phyloP scores from a whole-genome alignment of 1,284 basidiomycete genomes.

The Salmacisia buchloeana region DNA sequence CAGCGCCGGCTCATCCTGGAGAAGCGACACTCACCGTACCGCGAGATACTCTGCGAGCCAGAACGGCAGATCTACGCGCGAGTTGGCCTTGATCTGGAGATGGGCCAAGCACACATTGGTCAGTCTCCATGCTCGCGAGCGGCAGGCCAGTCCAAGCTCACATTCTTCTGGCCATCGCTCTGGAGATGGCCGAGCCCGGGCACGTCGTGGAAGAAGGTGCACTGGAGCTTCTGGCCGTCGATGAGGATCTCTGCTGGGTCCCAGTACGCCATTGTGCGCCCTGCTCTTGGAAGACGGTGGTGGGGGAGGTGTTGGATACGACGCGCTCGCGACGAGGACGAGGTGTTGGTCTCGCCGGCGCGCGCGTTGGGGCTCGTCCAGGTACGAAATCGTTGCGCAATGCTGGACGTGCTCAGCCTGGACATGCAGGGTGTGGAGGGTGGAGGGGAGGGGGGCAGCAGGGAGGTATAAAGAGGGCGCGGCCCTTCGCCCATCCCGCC shows the following conservation, averaged over 20 bases:
- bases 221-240: slow-evolving; percentile 39
- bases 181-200: slow-evolving; percentile 45
- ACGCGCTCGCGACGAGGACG: not conserved
- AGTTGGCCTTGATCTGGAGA: slow-evolving; percentile 24
- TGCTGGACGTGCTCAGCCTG: not conserved
- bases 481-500: not conserved
- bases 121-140: no score
- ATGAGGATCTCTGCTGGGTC: slow-evolving; percentile 39
- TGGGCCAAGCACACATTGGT: no score
- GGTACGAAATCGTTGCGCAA: slow-evolving; percentile 6
- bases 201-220: slow-evolving; percentile 41
- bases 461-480: not conserved
- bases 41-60: slow-evolving; percentile 47
- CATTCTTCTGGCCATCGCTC: slow-evolving; percentile 29
- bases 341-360: not conserved
- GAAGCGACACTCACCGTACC: slow-evolving; percentile 30
- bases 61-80: slow-evolving; percentile 43
- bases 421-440: not conserved
- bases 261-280: slow-evolving; percentile 42
- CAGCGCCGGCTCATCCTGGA: not conserved
- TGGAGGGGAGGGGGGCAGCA: not conserved
- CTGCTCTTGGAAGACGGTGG: no score
- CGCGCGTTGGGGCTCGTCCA: not conserved
- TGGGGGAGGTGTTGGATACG: no score
- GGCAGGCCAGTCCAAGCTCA: no score